Evolutionary conservation across 1,139 yeast genomes (phyloP).

Genomic region (Sugiyamaella neomexicana): DNA sequence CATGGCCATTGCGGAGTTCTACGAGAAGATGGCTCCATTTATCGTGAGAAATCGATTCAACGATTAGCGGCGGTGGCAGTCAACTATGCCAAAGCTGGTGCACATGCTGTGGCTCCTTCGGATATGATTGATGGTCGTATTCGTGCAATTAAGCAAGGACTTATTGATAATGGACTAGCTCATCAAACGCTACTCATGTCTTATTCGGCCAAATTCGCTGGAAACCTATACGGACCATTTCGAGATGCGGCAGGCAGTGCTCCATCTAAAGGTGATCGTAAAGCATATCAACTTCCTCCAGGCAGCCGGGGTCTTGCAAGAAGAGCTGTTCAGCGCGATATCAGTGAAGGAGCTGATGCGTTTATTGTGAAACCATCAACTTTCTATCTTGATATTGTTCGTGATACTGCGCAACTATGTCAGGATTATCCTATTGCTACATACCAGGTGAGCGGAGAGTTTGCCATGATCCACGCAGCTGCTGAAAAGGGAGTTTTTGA

Average conservation of each 20-base stretch:
- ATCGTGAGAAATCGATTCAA: constrained; percentile 70
- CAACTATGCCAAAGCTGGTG: constrained; percentile 94
- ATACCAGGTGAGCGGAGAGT: constrained; percentile 97
- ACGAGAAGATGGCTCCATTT: constrained; percentile 80
- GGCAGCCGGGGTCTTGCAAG: constrained; percentile 94
- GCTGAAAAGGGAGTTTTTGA: constrained; percentile 95
- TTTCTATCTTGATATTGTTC: constrained; percentile 84
- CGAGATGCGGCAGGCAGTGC: constrained; percentile 95
- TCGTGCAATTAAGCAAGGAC: constrained; percentile 80
- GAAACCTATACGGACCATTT: constrained; percentile 93
- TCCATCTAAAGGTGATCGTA: constrained; percentile 90
- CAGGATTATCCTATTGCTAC: constrained; percentile 87
- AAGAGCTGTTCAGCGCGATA: constrained; percentile 81
- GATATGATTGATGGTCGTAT: constrained; percentile 98
- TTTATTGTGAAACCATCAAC: constrained; percentile 97
- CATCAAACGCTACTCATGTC: constrained; percentile 89
- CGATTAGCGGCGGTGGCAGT: constrained; percentile 94
- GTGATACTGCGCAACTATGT: constrained; percentile 83
- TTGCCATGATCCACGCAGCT: constrained; percentile 97
- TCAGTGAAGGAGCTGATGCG: constrained; percentile 94
- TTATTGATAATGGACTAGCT: constrained; percentile 80
- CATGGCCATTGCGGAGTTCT: constrained; percentile 97
- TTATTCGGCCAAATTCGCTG: constrained; percentile 91
- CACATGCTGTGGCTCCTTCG: constrained; percentile 93
- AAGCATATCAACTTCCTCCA: constrained; percentile 88